Evolutionary conservation across 352 stramenopile genomes (phyloP).

Genomic region (Phytophthora multivora): DNA sequence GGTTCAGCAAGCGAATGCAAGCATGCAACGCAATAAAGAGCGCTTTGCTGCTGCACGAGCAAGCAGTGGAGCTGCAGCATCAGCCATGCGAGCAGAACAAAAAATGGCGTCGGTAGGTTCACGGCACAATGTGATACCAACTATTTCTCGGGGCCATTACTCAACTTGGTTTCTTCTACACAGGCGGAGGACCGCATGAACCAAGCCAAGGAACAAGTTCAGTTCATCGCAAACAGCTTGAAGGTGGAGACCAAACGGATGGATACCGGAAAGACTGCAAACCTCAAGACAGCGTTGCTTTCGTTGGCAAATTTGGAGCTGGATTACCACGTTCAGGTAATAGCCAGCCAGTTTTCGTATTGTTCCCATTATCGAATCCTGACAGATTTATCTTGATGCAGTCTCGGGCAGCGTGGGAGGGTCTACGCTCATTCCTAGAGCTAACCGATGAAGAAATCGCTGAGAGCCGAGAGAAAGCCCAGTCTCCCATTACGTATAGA

Average conservation of each 20-base stretch:
- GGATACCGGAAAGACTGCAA: slow-evolving; percentile 78
- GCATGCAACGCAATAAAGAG: slow-evolving; percentile 91
- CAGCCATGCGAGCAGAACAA: slow-evolving; percentile 86
- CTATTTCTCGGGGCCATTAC: neutral
- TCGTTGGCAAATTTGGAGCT: slow-evolving; percentile 78
- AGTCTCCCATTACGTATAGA: slow-evolving; percentile 58
- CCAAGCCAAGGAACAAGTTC: slow-evolving; percentile 83
- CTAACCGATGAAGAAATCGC: slow-evolving; percentile 61
- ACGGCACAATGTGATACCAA: neutral
- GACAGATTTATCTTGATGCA: slow-evolving; percentile 27
- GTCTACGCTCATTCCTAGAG: slow-evolving; percentile 64
- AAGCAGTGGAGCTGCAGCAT: slow-evolving; percentile 83
- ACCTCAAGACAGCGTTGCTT: slow-evolving; percentile 81
- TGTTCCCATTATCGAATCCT: neutral
- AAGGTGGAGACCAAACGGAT: slow-evolving; percentile 87
- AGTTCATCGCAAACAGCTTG: slow-evolving; percentile 87
- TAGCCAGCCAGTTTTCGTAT: neutral
- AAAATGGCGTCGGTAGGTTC: slow-evolving; percentile 82
- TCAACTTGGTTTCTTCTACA: neutral
- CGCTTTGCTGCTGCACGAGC: slow-evolving; percentile 82
- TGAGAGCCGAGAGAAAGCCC: slow-evolving; percentile 58
- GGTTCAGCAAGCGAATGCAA: slow-evolving; percentile 88
- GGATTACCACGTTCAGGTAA: slow-evolving; percentile 83
- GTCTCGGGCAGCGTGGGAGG: slow-evolving; percentile 77
- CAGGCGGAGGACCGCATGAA: slow-evolving; percentile 90